A percentile compares a stretch with the other conserved stretches of the same genome.
Conservation (phyloP, 495 filamentous ascomycete species). For the Lasiosphaeria miniovina region DNA sequence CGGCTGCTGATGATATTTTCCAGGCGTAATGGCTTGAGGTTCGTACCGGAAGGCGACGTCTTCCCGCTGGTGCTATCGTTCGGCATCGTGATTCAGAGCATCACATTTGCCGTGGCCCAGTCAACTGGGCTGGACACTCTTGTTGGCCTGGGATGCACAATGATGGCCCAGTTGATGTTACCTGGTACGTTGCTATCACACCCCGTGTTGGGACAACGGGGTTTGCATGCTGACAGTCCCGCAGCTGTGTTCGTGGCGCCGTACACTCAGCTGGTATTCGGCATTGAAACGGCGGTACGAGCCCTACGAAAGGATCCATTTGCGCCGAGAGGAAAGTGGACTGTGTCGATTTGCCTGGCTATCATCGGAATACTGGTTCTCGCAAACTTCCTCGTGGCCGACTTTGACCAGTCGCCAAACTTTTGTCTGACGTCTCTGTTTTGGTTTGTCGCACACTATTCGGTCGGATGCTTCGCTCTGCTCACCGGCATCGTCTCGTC, state of each 20-base stretch:
- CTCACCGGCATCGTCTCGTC: conserved; percentile 32
- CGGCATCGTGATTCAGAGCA: conserved; percentile 45
- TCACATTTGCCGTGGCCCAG: conserved; percentile 45
- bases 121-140: conserved; percentile 40
- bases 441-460: conserved; percentile 48
- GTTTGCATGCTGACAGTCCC: conserved; percentile 17
- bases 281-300: conserved; percentile 40
- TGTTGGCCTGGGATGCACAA: conserved; percentile 38
- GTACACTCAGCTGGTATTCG: conserved; percentile 46
- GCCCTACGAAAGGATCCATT: conserved; percentile 41
- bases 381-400: conserved; percentile 41
- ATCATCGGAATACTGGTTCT: conserved; percentile 37
- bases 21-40: conserved; percentile 35
- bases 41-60: conserved; percentile 37
- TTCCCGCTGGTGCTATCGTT: conserved; percentile 47
- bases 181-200: conserved; percentile 37
- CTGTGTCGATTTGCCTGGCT: conserved; percentile 38
- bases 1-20: conserved; percentile 6
- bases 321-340: conserved; percentile 40
- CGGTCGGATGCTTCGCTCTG: conserved; percentile 38
- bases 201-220: background rate
- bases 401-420: conserved; percentile 37
- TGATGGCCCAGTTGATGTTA: conserved; percentile 44
- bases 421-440: conserved; percentile 49
- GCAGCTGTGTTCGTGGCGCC: conserved; percentile 48